phyloP scores from a whole-genome alignment of 2,329 filamentous ascomycete species.

The Fusarium sacchari region DNA sequence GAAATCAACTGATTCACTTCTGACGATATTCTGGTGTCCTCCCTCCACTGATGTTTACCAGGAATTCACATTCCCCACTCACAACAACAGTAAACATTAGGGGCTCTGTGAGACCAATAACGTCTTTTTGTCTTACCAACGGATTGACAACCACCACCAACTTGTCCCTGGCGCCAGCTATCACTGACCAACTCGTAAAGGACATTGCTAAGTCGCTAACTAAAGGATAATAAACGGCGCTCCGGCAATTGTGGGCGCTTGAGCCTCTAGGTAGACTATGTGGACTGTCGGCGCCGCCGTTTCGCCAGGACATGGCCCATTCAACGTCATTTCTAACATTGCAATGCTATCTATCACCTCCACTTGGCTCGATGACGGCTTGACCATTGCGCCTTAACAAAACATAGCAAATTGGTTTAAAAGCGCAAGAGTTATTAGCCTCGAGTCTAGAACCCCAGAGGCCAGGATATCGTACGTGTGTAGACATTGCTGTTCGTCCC shows the following conservation, averaged over 20 bases:
- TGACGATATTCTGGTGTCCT: not conserved
- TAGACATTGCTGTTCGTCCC: not conserved
- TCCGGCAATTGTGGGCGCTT: constrained; percentile 32
- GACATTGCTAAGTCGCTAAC: not conserved
- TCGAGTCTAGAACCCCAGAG: constrained; percentile 16
- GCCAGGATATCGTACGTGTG: not conserved
- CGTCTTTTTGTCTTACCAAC: constrained; percentile 30
- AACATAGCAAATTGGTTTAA: constrained; percentile 28
- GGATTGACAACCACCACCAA: constrained; percentile 15
- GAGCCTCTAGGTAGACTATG: constrained; percentile 3
- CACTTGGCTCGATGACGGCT: constrained; percentile 38
- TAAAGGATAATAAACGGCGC: constrained; percentile 11
- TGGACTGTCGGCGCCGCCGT: constrained; percentile 25
- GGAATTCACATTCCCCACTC: constrained; percentile 19
- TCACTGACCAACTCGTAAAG: not conserved
- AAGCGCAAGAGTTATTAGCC: constrained; percentile 16
- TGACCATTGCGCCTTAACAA: constrained; percentile 17
- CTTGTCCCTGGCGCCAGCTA: constrained; percentile 8
- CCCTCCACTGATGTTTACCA: not conserved
- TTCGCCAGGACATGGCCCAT: constrained; percentile 19
- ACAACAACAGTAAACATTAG: constrained; percentile 13
- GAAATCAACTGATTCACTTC: constrained; percentile 4
- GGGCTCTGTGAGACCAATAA: constrained; percentile 34
- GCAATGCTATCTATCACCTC: constrained; percentile 25
- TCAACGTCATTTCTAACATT: constrained; percentile 36